Conservation (phyloP, 2,329 filamentous ascomycete species). For the Elsinoe necatrix region DNA sequence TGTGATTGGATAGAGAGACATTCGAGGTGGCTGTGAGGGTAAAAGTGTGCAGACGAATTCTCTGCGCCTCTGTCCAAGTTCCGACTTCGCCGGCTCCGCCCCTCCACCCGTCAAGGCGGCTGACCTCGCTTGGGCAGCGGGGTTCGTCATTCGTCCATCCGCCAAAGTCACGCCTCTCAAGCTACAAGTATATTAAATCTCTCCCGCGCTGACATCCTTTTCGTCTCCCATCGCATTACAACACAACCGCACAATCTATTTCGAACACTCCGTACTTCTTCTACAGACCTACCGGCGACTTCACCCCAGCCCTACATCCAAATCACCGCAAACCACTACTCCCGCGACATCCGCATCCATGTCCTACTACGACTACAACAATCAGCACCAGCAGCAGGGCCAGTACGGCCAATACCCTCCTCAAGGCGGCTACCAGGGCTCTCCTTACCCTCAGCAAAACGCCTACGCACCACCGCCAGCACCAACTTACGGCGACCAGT, state of each 20-base stretch:
- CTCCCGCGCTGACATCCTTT: not conserved
- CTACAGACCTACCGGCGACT: conserved; percentile 31
- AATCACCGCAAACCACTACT: conserved; percentile 21
- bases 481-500: conserved; percentile 21
- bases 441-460: conserved; percentile 16
- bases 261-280: conserved; percentile 45
- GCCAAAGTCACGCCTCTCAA: not conserved
- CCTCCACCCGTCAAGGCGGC: not conserved
- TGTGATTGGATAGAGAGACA: conserved; percentile 5
- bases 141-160: conserved; percentile 11
- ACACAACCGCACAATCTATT: not conserved
- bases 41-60: not conserved
- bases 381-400: conserved; percentile 20
- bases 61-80: conserved; percentile 4
- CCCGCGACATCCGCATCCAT: conserved; percentile 3
- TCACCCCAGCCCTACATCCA: conserved; percentile 21
- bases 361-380: conserved; percentile 23
- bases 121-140: not conserved
- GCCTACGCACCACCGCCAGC: conserved; percentile 24
- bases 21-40: not conserved
- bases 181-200: not conserved
- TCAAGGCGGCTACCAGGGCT: conserved; percentile 16
- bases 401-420: conserved; percentile 21
- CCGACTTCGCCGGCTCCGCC: conserved; percentile 5
- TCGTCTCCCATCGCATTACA: not conserved